phyloP scores from a whole-genome alignment of 768 basidiomycete genomes.

The Porphyrellus cyaneotinctus region DNA sequence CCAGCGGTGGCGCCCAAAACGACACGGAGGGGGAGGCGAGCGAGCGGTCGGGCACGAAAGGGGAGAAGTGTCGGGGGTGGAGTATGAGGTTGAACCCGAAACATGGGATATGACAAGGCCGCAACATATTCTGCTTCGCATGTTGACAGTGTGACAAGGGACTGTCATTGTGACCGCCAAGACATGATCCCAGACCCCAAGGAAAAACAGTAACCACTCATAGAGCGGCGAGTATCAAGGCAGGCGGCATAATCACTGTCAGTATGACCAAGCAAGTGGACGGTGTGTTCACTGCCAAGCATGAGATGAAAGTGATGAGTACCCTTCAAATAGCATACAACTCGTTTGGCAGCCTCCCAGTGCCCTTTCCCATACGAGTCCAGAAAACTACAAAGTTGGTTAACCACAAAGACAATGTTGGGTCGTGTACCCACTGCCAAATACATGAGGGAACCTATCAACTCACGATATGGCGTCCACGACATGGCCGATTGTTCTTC shows the following conservation, averaged over 20 bases:
- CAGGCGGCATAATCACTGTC: not conserved
- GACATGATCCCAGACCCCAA: not conserved
- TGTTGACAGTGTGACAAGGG: not conserved
- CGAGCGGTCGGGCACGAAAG: too few species aligned
- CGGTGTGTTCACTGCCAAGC: too few species aligned
- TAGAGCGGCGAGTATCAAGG: not conserved
- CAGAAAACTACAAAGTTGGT: constrained; percentile 7
- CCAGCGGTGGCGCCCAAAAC: too few species aligned
- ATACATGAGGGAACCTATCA: constrained; percentile 29
- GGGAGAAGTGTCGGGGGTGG: too few species aligned
- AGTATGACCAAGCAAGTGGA: not conserved
- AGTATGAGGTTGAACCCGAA: too few species aligned
- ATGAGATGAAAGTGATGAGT: too few species aligned
- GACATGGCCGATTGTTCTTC: too few species aligned
- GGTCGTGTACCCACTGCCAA: constrained; percentile 5
- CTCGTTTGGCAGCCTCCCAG: constrained; percentile 10
- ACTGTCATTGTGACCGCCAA: not conserved
- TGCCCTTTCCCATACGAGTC: constrained; percentile 6
- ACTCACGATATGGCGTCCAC: constrained; percentile 18
- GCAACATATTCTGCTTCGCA: not conserved
- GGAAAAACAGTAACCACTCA: not conserved
- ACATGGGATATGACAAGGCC: too few species aligned
- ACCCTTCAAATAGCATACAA: too few species aligned
- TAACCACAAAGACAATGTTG: constrained; percentile 8
- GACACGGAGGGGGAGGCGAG: too few species aligned